These are phyloP conservation scores for Annulohypoxylon maeteangense DNA, from an alignment of 495 filamentous ascomycete species.

Conservation along the genomic window DNA sequence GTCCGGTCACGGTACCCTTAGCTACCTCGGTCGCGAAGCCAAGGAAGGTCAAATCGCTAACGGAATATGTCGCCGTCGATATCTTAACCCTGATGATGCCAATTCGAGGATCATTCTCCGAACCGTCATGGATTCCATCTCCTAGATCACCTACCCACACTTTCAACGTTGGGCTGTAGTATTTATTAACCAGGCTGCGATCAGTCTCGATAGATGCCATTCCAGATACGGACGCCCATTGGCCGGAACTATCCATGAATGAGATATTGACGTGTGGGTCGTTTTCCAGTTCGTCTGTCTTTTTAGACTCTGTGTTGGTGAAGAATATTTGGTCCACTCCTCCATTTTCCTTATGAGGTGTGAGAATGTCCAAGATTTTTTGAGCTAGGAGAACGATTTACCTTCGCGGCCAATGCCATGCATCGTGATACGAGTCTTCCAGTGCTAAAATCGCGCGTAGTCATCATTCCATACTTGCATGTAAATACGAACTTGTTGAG, in stretches of 20 bases:
- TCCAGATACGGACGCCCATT: conserved; percentile 82
- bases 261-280: conserved; percentile 85
- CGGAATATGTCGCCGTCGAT: conserved; percentile 70
- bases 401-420: conserved; percentile 89
- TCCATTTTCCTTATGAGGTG: conserved; percentile 68
- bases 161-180: conserved; percentile 79
- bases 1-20: conserved; percentile 77
- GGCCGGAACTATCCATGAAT: conserved; percentile 79
- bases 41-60: conserved; percentile 63
- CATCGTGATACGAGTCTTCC: conserved; percentile 79
- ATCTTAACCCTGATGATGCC: conserved; percentile 74
- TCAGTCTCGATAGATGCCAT: conserved; percentile 74
- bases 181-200: conserved; percentile 71
- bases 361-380: neutral
- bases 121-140: conserved; percentile 86
- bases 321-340: conserved; percentile 91
- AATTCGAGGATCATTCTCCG: conserved; percentile 82
- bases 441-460: conserved; percentile 66
- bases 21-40: conserved; percentile 76
- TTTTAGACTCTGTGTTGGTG: conserved; percentile 91
- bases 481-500: conserved; percentile 72
- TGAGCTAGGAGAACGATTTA: conserved; percentile 43
- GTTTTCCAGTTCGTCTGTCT: conserved; percentile 81
- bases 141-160: conserved; percentile 93
- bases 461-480: conserved; percentile 82